A percentile compares a stretch with the other conserved stretches of the same genome.
Evolutionary conservation across 2,329 filamentous ascomycete species (phyloP).

Genomic region (Daldinia sp.): DNA sequence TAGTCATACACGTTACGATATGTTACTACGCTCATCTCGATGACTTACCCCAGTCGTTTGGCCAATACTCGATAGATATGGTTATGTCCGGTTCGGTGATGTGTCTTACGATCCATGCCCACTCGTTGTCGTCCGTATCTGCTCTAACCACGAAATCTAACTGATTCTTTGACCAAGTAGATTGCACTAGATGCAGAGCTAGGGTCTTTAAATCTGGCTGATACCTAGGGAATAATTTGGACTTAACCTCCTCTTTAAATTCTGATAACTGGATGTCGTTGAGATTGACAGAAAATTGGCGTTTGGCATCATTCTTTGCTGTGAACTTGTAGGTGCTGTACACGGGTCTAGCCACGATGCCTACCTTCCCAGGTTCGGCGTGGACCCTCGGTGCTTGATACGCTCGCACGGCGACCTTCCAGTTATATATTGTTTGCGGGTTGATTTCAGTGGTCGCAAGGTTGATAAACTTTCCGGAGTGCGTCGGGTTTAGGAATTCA

Average conservation of each 20-base stretch:
- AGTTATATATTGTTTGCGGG: slow-evolving; percentile 13
- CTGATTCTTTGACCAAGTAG: slow-evolving; percentile 11
- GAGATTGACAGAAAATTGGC: slow-evolving; percentile 12
- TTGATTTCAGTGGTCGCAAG: neutral
- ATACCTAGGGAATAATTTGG: slow-evolving; percentile 25
- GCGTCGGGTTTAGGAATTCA: slow-evolving; percentile 26
- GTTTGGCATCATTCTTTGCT: neutral
- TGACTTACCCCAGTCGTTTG: slow-evolving; percentile 48
- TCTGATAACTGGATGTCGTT: slow-evolving; percentile 2
- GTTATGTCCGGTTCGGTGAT: slow-evolving; percentile 44
- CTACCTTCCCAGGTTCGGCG: slow-evolving; percentile 4
- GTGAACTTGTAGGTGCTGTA: slow-evolving; percentile 37
- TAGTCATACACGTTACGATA: slow-evolving; percentile 12
- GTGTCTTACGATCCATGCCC: slow-evolving; percentile 47
- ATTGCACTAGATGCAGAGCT: slow-evolving; percentile 37
- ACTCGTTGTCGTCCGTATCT: slow-evolving; percentile 46
- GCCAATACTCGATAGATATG: slow-evolving; percentile 29
- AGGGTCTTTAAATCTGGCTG: slow-evolving; percentile 12
- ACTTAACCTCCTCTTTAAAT: slow-evolving; percentile 24
- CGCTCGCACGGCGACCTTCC: slow-evolving; percentile 15
- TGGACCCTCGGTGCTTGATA: slow-evolving; percentile 14
- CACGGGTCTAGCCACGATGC: slow-evolving; percentile 41
- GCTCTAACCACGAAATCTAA: slow-evolving; percentile 41
- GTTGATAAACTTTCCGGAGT: slow-evolving; percentile 19
- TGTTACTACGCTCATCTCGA: neutral